phyloP scores from a whole-genome alignment of 2,329 filamentous ascomycete species.

The Fusarium musae region DNA sequence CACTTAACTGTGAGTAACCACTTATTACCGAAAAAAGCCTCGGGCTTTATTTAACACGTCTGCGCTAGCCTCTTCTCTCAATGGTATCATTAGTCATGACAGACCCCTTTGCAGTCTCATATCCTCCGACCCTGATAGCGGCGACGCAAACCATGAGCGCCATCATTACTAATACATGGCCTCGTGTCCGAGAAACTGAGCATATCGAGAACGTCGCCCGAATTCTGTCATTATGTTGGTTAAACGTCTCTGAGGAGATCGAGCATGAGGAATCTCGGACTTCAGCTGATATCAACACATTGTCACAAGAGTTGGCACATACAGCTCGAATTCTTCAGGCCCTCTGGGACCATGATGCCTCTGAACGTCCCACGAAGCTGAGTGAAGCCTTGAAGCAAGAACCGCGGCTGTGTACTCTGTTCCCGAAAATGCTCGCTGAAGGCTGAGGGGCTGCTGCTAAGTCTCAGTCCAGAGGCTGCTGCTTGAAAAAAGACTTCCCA shows the following conservation, averaged over 20 bases:
- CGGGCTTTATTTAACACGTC: conserved; percentile 15
- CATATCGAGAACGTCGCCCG: conserved; percentile 74
- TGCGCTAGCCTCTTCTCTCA: conserved; percentile 70
- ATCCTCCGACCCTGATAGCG: conserved; percentile 63
- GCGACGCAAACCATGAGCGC: conserved; percentile 65
- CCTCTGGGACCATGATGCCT: conserved; percentile 37
- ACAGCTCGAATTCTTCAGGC: conserved; percentile 37
- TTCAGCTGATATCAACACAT: not conserved
- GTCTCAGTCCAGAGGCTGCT: conserved; percentile 72
- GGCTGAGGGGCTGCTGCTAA: not conserved
- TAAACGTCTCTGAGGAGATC: conserved; percentile 62
- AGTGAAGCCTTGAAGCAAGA: conserved; percentile 40
- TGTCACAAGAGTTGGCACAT: conserved; percentile 30
- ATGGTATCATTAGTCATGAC: conserved; percentile 72
- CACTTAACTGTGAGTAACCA: conserved; percentile 68
- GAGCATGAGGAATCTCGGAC: conserved; percentile 29
- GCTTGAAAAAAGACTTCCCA: conserved; percentile 96
- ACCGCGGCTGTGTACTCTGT: conserved; percentile 47
- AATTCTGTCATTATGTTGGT: conserved; percentile 71
- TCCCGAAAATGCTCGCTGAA: conserved; percentile 15
- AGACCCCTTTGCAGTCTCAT: conserved; percentile 72
- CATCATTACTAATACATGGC: conserved; percentile 74
- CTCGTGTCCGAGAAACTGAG: conserved; percentile 64
- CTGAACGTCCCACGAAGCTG: conserved; percentile 21
- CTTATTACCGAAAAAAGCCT: not conserved